Evolutionary conservation across 192 early-diverging fungal species (phyloP), one percentile per base, ranked within the genome.

Genomic region (Entomortierella chlamydospora): DNA sequence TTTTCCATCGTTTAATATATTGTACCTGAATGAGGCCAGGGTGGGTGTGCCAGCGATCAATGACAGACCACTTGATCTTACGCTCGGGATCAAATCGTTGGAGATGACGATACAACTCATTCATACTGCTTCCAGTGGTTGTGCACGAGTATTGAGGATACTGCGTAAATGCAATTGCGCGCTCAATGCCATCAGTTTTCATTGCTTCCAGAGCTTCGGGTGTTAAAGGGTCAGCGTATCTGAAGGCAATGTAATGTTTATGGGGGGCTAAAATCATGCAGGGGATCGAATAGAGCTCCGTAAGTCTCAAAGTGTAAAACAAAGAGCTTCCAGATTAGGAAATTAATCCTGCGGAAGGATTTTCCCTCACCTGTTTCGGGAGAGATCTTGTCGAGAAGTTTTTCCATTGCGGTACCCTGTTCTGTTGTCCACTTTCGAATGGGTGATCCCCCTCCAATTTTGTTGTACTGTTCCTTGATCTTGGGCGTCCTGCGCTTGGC

Each of bases 81-180:
- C 83, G 73, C 8, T 87, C 74, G 57, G 92, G 90, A 62, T 95
- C 94, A 1, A 82, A 70, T 13, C 70, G 58, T 76, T 90, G 77
- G 30, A 95, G 81, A 10, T 83, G 81, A 28, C 90, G 86, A 59
- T 88, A 92, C 11, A 99, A 86, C 82, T 97, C 94, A 74, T 97
- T 99, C 63, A 99, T 83, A 64, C 92, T 95, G 72, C 90, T 92
- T 43, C 97, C 97, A 0, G 96, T 97, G 22, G 96, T 97, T 13
- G 95, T 95, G 70, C 96, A 95, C n/a, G 94, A 95, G 83, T 95
- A 97, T 84, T 99, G 97, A 51, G 96, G 97, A 76, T 99, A 99
- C 81, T 97, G 91, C 3, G 93, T 92, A 56, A 99, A 95, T 17
- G 95, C 97, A 28, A 99, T 86, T 5, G 93, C 97, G 18, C 93